Evolutionary conservation across 352 stramenopile species (phyloP).

Genomic region (Lagenidium giganteum): DNA sequence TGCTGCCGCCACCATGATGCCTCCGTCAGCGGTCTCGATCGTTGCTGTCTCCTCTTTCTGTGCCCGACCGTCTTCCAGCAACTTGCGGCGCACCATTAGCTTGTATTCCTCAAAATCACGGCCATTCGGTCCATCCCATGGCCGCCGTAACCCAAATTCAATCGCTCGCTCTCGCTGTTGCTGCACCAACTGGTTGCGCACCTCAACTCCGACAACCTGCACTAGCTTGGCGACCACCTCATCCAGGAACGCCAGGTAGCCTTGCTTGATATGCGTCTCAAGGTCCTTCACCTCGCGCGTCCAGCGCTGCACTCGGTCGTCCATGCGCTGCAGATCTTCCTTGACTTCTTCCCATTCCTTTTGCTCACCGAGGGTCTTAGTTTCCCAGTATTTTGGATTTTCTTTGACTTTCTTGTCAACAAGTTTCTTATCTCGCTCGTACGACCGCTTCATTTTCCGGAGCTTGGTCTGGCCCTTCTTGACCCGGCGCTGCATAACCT

Average conservation of each 20-base stretch:
- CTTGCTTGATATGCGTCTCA: slow-evolving; percentile 38
- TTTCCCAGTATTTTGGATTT: slow-evolving; percentile 1
- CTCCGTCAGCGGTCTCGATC: too few species aligned
- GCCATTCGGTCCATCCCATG: slow-evolving; percentile 59
- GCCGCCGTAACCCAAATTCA: slow-evolving; percentile 43
- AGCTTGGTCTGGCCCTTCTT: slow-evolving; percentile 31
- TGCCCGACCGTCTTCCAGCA: slow-evolving; percentile 24
- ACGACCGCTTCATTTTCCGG: slow-evolving; percentile 26
- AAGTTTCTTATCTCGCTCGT: slow-evolving; percentile 14
- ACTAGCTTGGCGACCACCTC: slow-evolving; percentile 54
- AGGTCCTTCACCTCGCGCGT: slow-evolving; percentile 33
- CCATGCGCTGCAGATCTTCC: slow-evolving; percentile 26
- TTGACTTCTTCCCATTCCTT: slow-evolving; percentile 29
- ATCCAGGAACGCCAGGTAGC: slow-evolving; percentile 49
- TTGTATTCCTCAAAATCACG: slow-evolving; percentile 63
- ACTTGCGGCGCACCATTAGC: slow-evolving; percentile 29
- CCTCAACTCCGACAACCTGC: slow-evolving; percentile 38
- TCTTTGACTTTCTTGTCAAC: slow-evolving; percentile 10
- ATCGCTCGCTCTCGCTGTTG: slow-evolving; percentile 65
- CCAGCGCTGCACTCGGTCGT: slow-evolving; percentile 33
- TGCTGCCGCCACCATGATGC: slow-evolving; percentile 2
- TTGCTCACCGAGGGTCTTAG: slow-evolving; percentile 27
- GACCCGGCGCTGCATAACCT: slow-evolving; percentile 22
- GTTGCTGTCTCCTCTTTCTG: slow-evolving; percentile 18
- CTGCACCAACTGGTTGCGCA: slow-evolving; percentile 43